These are phyloP conservation scores for Agapanthus africanus DNA, from an alignment of 106 monocot genomes.

Conservation along the genomic window DNA sequence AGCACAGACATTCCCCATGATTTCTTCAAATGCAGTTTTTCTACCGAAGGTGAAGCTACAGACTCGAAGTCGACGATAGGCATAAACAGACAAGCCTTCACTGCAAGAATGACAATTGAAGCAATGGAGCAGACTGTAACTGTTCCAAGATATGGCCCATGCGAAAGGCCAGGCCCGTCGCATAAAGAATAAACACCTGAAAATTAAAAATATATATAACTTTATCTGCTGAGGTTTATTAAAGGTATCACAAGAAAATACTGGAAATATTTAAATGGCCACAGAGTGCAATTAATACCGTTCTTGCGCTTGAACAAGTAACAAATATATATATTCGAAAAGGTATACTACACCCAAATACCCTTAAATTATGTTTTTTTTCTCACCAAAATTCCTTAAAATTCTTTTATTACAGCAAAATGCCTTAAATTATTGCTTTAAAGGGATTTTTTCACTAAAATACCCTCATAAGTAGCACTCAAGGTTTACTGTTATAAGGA, in stretches of 20 bases:
- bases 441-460: too few species aligned
- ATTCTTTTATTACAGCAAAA: too few species aligned
- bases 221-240: too few species aligned
- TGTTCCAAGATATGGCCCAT: slow-evolving; percentile 68
- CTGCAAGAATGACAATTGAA: slow-evolving; percentile 47
- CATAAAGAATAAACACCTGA: slow-evolving; percentile 73
- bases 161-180: slow-evolving; percentile 44
- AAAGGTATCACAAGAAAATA: background rate
- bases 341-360: too few species aligned
- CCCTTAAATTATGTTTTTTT: too few species aligned
- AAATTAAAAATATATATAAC: slow-evolving; percentile 10
- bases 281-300: background rate
- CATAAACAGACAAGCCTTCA: slow-evolving; percentile 61
- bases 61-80: slow-evolving; percentile 32
- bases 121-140: slow-evolving; percentile 39
- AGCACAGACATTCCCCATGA: slow-evolving; percentile 69
- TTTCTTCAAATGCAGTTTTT: slow-evolving; percentile 50
- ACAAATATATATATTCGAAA: background rate
- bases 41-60: slow-evolving; percentile 23
- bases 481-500: too few species aligned
- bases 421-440: too few species aligned
- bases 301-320: background rate
- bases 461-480: too few species aligned
- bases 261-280: background rate
- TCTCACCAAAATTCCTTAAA: too few species aligned